These are phyloP conservation scores for Colletotrichum tofieldiae DNA, from an alignment of 2,329 filamentous ascomycete genomes.

Conservation along the genomic window DNA sequence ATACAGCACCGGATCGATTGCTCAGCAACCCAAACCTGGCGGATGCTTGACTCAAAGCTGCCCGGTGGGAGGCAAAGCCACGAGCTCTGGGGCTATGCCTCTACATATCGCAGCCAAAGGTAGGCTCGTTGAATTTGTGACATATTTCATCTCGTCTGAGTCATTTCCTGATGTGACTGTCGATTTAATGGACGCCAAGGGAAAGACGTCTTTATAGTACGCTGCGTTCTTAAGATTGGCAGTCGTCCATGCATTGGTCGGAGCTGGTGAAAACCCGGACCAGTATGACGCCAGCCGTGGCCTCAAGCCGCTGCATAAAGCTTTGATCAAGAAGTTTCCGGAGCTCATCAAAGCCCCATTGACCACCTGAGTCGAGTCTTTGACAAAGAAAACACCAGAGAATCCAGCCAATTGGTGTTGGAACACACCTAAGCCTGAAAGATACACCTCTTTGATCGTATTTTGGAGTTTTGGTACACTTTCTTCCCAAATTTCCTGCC, in stretches of 20 bases:
- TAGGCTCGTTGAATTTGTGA: slow-evolving; percentile 36
- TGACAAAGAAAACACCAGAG: slow-evolving; percentile 48
- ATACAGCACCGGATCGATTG: slow-evolving; percentile 4
- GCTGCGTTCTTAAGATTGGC: slow-evolving; percentile 47
- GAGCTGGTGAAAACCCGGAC: slow-evolving; percentile 48
- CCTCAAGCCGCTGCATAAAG: slow-evolving; percentile 54
- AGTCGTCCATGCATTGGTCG: slow-evolving; percentile 44
- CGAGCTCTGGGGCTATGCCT: not conserved
- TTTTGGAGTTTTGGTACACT: no score
- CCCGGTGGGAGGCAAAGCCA: not conserved
- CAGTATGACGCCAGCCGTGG: slow-evolving; percentile 45
- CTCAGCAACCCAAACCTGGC: not conserved
- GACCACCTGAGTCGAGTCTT: slow-evolving; percentile 53
- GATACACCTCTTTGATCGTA: slow-evolving; percentile 49
- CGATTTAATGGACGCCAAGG: slow-evolving; percentile 38
- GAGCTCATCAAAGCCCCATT: slow-evolving; percentile 51
- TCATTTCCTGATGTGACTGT: slow-evolving; percentile 18
- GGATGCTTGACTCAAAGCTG: not conserved
- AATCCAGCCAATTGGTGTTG: slow-evolving; percentile 15
- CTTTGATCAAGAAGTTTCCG: slow-evolving; percentile 51
- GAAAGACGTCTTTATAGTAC: slow-evolving; percentile 47
- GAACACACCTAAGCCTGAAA: slow-evolving; percentile 37
- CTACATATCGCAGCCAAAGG: slow-evolving; percentile 34
- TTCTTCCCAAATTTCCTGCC: not conserved
- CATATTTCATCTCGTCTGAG: slow-evolving; percentile 38